Conservation (phyloP, 495 filamentous ascomycete species). For the Penicillium cosmopolitanum region DNA sequence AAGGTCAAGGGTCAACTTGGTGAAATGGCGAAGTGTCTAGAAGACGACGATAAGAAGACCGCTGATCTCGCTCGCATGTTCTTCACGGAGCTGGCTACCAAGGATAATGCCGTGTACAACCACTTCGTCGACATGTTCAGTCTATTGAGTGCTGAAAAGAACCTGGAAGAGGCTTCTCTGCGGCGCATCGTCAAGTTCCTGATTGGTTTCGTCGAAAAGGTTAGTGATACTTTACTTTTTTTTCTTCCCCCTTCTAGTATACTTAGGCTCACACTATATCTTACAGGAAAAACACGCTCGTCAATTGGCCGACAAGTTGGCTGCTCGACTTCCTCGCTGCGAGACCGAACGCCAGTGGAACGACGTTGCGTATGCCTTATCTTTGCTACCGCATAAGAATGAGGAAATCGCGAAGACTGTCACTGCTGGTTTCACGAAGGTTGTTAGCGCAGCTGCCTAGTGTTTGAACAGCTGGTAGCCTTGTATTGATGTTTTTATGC, state of each 20-base stretch:
- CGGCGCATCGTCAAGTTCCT: constrained; percentile 88
- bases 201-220: constrained; percentile 96
- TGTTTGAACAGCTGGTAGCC: constrained; percentile 32
- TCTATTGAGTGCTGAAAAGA: constrained; percentile 78
- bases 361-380: constrained; percentile 90
- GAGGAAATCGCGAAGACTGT: constrained; percentile 92
- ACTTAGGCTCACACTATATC: constrained; percentile 7
- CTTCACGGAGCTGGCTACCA: constrained; percentile 94
- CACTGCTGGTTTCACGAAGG: constrained; percentile 75
- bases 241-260: too few species aligned
- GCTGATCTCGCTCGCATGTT: constrained; percentile 96
- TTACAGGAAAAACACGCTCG: constrained; percentile 94
- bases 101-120: constrained; percentile 99
- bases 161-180: constrained; percentile 81
- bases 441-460: constrained; percentile 67
- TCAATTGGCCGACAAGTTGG: constrained; percentile 91
- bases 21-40: constrained; percentile 98
- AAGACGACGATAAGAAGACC: constrained; percentile 91
- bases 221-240: constrained; percentile 36
- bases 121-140: constrained; percentile 99
- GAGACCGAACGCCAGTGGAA: constrained; percentile 96
- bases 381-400: constrained; percentile 92
- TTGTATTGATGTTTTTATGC: constrained; percentile 17
- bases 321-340: constrained; percentile 81
- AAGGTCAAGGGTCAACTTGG: constrained; percentile 99